Base-by-base conservation (phyloP, 257 asterid species). In the Lycium barbarum region DNA sequence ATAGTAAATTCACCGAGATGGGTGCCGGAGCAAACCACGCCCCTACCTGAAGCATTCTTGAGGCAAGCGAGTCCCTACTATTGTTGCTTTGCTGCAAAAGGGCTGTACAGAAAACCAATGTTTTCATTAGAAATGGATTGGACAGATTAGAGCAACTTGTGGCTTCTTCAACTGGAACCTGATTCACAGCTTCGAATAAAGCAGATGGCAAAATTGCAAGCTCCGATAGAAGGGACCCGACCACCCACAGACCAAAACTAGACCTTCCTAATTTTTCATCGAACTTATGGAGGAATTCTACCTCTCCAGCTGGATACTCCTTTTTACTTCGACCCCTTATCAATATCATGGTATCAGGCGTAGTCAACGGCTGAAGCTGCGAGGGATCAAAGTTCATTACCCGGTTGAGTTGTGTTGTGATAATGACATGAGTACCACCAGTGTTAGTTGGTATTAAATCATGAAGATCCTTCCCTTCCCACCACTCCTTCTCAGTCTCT, bases 391-490 rank as follows among this genome's bases (percentile, higher is more conserved):
- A 84, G 88, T 82, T 93, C 97, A 92, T 92, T 38, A 92, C 93
- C 70, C 84, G 85, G 0, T 93, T 54, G 43, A 94, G 93, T 86
- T 97, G 86, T 5, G 96, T 91, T 10, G 98, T 94, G 91, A 94
- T 90, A 53, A 95, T 92, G 10, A 94, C 97, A 83, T 95, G 98
- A 38, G 98, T 92, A 20, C 97, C 97, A 5, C 98, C 97, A 0
- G 98, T 92, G 88, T 94, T 93, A 81, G 98, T 84, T 5, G 98
- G 99, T 14, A 95, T 89, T 58, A 95, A 85, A 72, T 95, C 98
- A 63, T 91, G 95, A 12, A 95, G 87, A 88, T 95, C 98, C 84
- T 92, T 95, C 2, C 96, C 98, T 62, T 95, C 98, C 98, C 99
- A 95, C 99, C 99, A 94, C 84, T 95, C 99, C 81, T 90, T 91